Base-by-base conservation (phyloP, 306 rosid species). In the Benincasa hispida region DNA sequence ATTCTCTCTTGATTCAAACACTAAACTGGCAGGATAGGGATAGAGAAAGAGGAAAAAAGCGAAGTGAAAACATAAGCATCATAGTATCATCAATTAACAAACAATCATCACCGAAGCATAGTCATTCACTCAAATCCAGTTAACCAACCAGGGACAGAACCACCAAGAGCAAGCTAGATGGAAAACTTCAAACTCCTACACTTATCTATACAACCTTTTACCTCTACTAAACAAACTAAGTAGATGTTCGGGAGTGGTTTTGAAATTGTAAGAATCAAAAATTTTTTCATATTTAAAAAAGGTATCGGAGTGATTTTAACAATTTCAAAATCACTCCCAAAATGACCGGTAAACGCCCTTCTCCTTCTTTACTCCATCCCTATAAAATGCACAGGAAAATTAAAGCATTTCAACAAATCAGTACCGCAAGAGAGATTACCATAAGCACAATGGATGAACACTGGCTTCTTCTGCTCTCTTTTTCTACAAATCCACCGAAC, bases 361-460 rank as follows among this genome's bases (percentile, higher is more conserved):
- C 51, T 53, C 57, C 54, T 15, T 48, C 54, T 14, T 48, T 15
- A 15, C 54, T 48, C 54, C 54, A 5, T 48, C n/a, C 54, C n/a
- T 53, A n/a, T n/a, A 54, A 54, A 19, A 11, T 10, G n/a, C 34
- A 41, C n/a, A 30, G 0, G 32, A 54, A 28, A 53, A 74, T 10
- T 30, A 32, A 15, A 74, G 42, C 21, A 17, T 10, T 34, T 51
- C 11, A 34, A 51, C 30, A 54, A 74, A 75, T 54, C 53, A 32
- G 2, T 65, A 21, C 25, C 15, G 15, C 34, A 10, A 6, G 10
- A 37, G 28, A 5, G 48, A 78, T 35, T 84, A 91, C 96, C 97
- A 73, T 91, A 90, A 39, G 98, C 98, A 73, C 98, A 91, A 77
- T 94, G 98, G 62, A 94, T 84, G 53, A 91, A 91, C 75, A 94